These are phyloP conservation scores for Paramecium primaurelia DNA, from an alignment of 73 alveolate species.

Conservation along the genomic window DNA sequence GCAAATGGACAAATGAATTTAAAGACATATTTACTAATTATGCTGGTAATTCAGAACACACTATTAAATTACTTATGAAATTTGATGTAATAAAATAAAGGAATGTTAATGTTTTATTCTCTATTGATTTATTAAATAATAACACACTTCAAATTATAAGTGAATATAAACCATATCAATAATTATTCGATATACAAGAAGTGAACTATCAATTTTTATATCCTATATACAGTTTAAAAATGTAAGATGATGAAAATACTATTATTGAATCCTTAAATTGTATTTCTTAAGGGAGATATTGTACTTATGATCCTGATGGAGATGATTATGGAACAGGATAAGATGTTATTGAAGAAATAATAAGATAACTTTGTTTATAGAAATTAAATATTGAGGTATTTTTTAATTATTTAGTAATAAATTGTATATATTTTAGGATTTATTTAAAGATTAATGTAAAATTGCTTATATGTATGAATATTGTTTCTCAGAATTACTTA, in stretches of 20 bases:
- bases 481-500: background rate
- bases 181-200: background rate
- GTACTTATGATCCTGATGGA: constrained; percentile 13
- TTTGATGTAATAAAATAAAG: background rate
- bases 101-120: background rate
- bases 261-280: background rate
- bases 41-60: background rate
- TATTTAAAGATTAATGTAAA: background rate
- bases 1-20: background rate
- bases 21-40: background rate
- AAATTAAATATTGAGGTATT: background rate
- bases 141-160: background rate
- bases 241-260: background rate
- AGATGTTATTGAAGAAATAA: background rate
- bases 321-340: background rate
- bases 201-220: background rate
- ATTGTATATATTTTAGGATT: background rate
- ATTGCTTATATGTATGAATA: background rate
- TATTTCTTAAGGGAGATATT: background rate
- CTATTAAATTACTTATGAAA: background rate
- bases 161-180: background rate
- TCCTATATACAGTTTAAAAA: background rate
- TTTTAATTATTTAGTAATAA: background rate
- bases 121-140: background rate
- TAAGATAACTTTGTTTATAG: background rate